A percentile compares a stretch with the other conserved stretches of the same genome.
Conservation (phyloP, 2,329 filamentous ascomycete genomes). For the Neoascochyta sp. region DNA sequence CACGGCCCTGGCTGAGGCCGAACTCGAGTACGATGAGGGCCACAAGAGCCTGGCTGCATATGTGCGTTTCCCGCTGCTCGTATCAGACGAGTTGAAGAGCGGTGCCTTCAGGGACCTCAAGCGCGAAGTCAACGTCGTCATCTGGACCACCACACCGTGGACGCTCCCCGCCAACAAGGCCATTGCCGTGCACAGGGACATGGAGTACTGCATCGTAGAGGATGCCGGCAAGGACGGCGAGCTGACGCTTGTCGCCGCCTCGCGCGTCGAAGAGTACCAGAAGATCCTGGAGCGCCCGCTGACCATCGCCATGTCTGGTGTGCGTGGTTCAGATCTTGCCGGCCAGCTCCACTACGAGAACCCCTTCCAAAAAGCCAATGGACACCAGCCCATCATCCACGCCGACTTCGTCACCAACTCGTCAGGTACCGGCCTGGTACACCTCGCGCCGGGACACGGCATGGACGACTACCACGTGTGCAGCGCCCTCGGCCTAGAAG, state of each 20-base stretch:
- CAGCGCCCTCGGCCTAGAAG: constrained; percentile 62
- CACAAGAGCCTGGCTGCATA: constrained; percentile 72
- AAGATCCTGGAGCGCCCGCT: constrained; percentile 34
- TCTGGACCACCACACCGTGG: constrained; percentile 99
- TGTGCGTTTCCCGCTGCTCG: constrained; percentile 68
- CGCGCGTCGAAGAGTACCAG: constrained; percentile 58
- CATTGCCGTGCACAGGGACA: constrained; percentile 72
- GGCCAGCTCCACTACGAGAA: constrained; percentile 65
- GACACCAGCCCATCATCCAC: constrained; percentile 68
- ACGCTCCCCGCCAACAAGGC: constrained; percentile 90
- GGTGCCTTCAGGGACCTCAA: constrained; percentile 29
- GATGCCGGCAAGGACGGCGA: constrained; percentile 42
- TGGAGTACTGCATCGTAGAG: constrained; percentile 69
- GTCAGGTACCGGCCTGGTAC: constrained; percentile 93
- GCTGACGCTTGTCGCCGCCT: constrained; percentile 67
- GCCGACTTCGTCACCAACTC: constrained; percentile 85
- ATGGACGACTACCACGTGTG: constrained; percentile 94
- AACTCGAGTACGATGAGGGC: constrained; percentile 76
- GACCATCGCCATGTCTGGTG: constrained; percentile 51
- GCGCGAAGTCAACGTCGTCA: constrained; percentile 64
- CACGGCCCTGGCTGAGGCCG: constrained; percentile 78
- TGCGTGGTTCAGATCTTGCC: constrained; percentile 63
- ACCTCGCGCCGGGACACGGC: constrained; percentile 89
- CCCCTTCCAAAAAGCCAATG: constrained; percentile 59
- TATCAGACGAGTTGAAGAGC: constrained; percentile 43